Percentiles rank a stretch among this genome's conserved stretches.
phyloP scores from a whole-genome alignment of 2,329 filamentous ascomycete genomes.

The Phialophora tarda region DNA sequence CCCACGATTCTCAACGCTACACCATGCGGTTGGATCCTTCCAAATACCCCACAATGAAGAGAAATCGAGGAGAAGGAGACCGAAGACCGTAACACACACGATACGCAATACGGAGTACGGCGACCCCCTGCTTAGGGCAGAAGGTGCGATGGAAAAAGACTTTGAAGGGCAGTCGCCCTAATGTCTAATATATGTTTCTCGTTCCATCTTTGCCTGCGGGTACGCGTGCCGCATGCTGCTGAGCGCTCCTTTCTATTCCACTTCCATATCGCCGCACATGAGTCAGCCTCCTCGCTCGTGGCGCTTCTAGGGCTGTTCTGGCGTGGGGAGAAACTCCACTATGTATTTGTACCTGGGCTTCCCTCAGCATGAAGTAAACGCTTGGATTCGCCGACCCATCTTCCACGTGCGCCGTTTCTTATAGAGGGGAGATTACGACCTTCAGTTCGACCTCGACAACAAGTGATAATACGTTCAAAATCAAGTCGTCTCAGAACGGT shows the following conservation, averaged over 20 bases:
- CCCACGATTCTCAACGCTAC: too few species aligned
- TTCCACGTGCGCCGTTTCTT: too few species aligned
- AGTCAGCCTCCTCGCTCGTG: not conserved
- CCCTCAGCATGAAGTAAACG: conserved; percentile 27
- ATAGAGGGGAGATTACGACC: too few species aligned
- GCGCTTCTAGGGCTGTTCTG: not conserved
- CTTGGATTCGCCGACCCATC: conserved; percentile 10
- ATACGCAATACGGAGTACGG: too few species aligned
- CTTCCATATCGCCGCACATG: not conserved
- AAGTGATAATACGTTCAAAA: not conserved
- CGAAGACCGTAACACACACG: too few species aligned
- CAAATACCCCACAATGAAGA: too few species aligned
- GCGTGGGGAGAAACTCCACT: not conserved
- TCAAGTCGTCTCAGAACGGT: not conserved
- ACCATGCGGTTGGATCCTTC: too few species aligned
- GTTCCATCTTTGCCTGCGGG: not conserved
- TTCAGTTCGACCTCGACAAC: too few species aligned
- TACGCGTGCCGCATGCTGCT: too few species aligned
- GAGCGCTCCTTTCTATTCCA: not conserved
- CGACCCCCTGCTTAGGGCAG: not conserved
- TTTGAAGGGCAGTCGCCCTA: not conserved
- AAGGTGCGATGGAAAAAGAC: not conserved
- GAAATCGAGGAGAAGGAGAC: too few species aligned
- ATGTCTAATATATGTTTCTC: not conserved
- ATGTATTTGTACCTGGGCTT: conserved; percentile 4